Evolutionary conservation across 495 filamentous ascomycete species (phyloP).

Genomic region (Penicillium dipodomyicola): DNA sequence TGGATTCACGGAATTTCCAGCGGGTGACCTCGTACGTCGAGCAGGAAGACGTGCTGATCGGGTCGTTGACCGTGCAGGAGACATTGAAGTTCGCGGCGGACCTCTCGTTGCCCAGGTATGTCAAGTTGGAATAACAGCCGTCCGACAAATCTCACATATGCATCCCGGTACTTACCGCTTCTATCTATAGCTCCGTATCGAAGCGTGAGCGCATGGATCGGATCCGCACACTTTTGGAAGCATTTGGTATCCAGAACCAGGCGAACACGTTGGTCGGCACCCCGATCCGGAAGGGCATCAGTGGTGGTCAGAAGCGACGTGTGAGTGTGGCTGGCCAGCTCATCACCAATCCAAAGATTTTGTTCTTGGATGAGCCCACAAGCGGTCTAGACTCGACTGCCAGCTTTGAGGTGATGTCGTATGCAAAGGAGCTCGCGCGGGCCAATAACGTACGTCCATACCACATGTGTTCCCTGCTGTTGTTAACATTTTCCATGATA

Average conservation of each 20-base stretch:
- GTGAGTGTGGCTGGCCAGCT: constrained; percentile 76
- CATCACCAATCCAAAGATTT: constrained; percentile 71
- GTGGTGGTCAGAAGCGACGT: constrained; percentile 75
- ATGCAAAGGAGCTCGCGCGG: constrained; percentile 59
- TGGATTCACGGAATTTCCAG: constrained; percentile 31
- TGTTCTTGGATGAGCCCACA: constrained; percentile 82
- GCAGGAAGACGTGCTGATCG: constrained; percentile 80
- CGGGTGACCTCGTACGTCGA: constrained; percentile 71
- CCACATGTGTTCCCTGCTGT: background rate
- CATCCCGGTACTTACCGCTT: background rate
- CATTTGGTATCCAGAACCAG: constrained; percentile 64
- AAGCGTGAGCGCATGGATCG: constrained; percentile 52
- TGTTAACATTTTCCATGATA: constrained; percentile 20
- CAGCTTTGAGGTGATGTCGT: constrained; percentile 65
- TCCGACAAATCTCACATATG: background rate
- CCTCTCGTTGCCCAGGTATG: constrained; percentile 56
- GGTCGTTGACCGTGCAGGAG: constrained; percentile 72
- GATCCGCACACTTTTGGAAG: constrained; percentile 54
- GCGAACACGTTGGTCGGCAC: constrained; percentile 70
- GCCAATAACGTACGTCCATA: constrained; percentile 56
- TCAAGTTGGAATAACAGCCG: background rate
- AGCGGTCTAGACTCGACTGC: constrained; percentile 73
- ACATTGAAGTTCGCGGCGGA: constrained; percentile 68
- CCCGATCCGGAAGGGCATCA: constrained; percentile 73
- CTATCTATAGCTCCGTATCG: constrained; percentile 28